phyloP scores from a whole-genome alignment of 225 moss, liverwort and hornwort species.

The Lunularia cruciata region DNA sequence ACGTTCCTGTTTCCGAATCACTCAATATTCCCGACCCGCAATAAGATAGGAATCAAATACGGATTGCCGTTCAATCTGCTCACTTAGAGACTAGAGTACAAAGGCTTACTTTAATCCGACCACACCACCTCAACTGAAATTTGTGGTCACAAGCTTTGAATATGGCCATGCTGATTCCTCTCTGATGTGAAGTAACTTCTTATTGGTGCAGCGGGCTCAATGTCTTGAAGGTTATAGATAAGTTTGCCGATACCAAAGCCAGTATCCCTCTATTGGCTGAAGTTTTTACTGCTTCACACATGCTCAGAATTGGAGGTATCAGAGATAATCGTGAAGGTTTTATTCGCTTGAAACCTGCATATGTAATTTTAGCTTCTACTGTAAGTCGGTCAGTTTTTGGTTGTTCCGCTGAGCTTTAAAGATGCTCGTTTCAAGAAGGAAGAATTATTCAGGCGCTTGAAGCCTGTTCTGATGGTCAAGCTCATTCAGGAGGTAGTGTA shows the following conservation, averaged over 20 bases:
- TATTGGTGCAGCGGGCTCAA: constrained; percentile 24
- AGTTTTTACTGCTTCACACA: background rate
- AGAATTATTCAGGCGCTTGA: constrained; percentile 36
- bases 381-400: background rate
- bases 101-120: background rate
- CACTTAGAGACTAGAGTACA: background rate
- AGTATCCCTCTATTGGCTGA: constrained; percentile 24
- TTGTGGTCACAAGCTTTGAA: background rate
- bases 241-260: constrained; percentile 23
- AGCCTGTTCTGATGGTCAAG: constrained; percentile 27
- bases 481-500: constrained; percentile 27
- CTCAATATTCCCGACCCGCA: too few relatives aligned
- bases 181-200: background rate
- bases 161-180: background rate
- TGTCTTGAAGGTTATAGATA: constrained; percentile 28
- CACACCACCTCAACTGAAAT: background rate
- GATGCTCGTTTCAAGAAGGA: constrained; percentile 42
- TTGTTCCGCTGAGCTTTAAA: constrained; percentile 9
- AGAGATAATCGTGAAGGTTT: too few relatives aligned
- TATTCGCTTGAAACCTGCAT: too few relatives aligned
- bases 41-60: too few relatives aligned
- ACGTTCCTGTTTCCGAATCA: too few relatives aligned
- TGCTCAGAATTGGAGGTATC: too few relatives aligned
- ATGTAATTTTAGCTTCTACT: background rate
- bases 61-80: background rate